Percentiles rank a stretch among this genome's conserved stretches.
phyloP scores from a whole-genome alignment of 371 early-diverging fungal species.

The Apophysomyces elegans region DNA sequence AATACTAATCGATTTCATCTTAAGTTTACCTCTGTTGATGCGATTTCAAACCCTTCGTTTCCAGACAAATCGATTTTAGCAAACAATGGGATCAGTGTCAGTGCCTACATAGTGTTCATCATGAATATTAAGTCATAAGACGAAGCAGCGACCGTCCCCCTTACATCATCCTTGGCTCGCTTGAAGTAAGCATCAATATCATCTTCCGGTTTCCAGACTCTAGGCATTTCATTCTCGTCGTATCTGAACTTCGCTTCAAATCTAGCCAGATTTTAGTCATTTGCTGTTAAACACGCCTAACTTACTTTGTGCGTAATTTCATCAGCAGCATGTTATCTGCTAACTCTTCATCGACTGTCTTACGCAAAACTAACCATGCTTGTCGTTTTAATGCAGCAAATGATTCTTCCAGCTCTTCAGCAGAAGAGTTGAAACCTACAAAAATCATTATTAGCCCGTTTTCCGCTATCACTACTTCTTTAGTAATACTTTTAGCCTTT shows the following conservation, averaged over 20 bases:
- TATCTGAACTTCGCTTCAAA: constrained; percentile 94
- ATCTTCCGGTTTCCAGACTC: constrained; percentile 94
- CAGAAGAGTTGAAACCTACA: constrained; percentile 64
- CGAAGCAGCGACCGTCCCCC: not conserved
- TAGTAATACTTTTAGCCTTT: constrained; percentile 43
- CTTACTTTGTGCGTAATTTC: constrained; percentile 67
- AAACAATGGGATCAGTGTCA: constrained; percentile 67
- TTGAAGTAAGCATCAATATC: constrained; percentile 90
- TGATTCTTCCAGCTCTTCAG: constrained; percentile 55
- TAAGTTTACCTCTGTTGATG: constrained; percentile 41
- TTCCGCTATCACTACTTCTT: not conserved
- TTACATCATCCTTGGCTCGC: constrained; percentile 68
- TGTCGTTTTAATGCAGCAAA: constrained; percentile 58
- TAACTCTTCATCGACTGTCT: constrained; percentile 80
- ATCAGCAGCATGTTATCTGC: constrained; percentile 79
- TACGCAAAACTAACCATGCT: constrained; percentile 76
- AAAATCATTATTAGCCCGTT: not conserved
- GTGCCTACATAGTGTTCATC: constrained; percentile 38
- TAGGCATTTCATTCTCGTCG: constrained; percentile 90
- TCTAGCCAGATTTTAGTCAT: constrained; percentile 19
- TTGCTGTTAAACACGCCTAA: not conserved
- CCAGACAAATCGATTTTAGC: constrained; percentile 57
- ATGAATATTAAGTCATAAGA: not conserved
- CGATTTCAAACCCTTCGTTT: constrained; percentile 44
- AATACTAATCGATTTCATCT: not conserved